phyloP scores from a whole-genome alignment of 495 filamentous ascomycete genomes.

The Penicillium macrosclerotiorum region DNA sequence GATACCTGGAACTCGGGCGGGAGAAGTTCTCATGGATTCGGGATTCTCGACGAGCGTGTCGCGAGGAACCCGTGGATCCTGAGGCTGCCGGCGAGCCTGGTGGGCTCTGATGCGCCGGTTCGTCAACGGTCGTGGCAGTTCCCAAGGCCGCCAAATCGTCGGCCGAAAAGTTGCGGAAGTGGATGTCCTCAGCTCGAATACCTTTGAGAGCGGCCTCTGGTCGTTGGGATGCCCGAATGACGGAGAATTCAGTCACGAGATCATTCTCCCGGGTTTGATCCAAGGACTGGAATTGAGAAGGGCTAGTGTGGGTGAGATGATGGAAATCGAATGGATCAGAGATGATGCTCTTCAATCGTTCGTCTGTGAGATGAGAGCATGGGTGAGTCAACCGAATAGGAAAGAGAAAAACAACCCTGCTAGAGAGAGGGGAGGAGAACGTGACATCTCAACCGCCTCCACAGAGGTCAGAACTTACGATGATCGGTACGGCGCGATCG shows the following conservation, averaged over 20 bases:
- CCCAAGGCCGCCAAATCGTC: constrained; percentile 39
- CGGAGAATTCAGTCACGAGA: constrained; percentile 64
- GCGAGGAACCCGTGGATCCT: constrained; percentile 15
- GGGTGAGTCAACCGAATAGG: too few relatives aligned
- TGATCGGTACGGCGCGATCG: constrained; percentile 29
- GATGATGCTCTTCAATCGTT: constrained; percentile 54
- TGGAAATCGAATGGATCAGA: constrained; percentile 88
- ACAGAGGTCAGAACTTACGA: too few relatives aligned
- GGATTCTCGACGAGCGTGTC: constrained; percentile 28
- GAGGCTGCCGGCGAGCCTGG: constrained; percentile 21
- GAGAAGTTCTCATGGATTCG: constrained; percentile 51
- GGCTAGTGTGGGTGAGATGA: constrained; percentile 75
- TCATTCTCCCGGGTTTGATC: constrained; percentile 57
- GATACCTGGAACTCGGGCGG: constrained; percentile 42
- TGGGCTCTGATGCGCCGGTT: constrained; percentile 18
- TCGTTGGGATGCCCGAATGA: constrained; percentile 64
- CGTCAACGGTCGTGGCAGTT: constrained; percentile 25
- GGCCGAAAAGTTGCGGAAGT: constrained; percentile 60
- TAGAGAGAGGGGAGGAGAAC: too few relatives aligned
- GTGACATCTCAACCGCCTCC: too few relatives aligned
- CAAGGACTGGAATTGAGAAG: constrained; percentile 58
- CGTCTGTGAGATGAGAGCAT: constrained; percentile 23
- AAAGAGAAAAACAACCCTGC: too few relatives aligned
- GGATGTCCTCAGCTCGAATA: constrained; percentile 62
- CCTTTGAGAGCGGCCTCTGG: constrained; percentile 59